Percentiles rank a stretch among this genome's conserved stretches.
Conservation (phyloP, 2,329 filamentous ascomycete species). For the Paecilomyces dactylethromorphus region DNA sequence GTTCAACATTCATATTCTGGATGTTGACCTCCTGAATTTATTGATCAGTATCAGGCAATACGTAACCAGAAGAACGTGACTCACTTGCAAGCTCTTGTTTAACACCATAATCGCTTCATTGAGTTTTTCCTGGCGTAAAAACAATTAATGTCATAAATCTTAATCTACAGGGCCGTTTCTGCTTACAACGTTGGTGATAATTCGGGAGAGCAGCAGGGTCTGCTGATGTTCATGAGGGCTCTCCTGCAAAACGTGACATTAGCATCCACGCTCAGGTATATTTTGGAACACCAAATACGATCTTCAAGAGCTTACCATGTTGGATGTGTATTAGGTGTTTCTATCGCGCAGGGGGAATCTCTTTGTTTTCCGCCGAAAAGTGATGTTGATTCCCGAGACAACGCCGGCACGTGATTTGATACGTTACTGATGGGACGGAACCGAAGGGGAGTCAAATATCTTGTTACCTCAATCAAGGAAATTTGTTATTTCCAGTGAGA, state of each 20-base stretch:
- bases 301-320: slow-evolving; percentile 4
- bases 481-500: neutral
- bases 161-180: slow-evolving; percentile 7
- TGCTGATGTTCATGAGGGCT: slow-evolving; percentile 98
- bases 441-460: neutral
- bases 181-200: slow-evolving; percentile 89
- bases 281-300: neutral
- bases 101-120: slow-evolving; percentile 89
- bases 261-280: neutral
- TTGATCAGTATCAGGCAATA: neutral
- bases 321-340: neutral
- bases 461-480: neutral
- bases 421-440: neutral
- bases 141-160: slow-evolving; percentile 1
- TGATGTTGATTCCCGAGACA: slow-evolving; percentile 4
- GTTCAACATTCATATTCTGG: slow-evolving; percentile 97
- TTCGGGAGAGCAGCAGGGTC: slow-evolving; percentile 83
- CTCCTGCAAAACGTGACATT: slow-evolving; percentile 51
- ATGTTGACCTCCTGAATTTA: slow-evolving; percentile 80
- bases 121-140: slow-evolving; percentile 70
- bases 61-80: neutral
- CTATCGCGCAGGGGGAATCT: neutral
- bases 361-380: slow-evolving; percentile 8
- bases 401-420: slow-evolving; percentile 5
- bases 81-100: slow-evolving; percentile 84